These are phyloP conservation scores for Apiospora rasikravindrae DNA, from an alignment of 2,329 filamentous ascomycete genomes.

Conservation along the genomic window DNA sequence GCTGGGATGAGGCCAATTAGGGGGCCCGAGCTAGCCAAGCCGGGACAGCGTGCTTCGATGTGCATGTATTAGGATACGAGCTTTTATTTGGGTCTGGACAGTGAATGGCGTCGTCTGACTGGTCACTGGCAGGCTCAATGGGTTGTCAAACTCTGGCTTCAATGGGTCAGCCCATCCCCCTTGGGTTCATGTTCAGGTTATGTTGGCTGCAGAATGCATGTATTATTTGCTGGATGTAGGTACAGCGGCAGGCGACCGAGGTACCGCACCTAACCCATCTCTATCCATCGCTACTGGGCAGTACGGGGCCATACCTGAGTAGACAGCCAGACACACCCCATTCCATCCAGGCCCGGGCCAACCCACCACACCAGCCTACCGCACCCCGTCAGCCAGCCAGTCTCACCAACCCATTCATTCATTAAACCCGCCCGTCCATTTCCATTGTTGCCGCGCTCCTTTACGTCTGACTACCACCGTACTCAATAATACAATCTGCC, in stretches of 20 bases:
- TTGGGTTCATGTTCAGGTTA: background rate
- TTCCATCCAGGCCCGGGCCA: background rate
- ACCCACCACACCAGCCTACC: background rate
- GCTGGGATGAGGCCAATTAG: background rate
- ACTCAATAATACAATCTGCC: background rate
- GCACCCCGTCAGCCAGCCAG: background rate
- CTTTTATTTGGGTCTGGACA: constrained; percentile 1
- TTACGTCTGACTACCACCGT: background rate
- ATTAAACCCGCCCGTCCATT: constrained; percentile 7
- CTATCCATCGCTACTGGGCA: background rate
- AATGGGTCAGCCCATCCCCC: constrained; percentile 1
- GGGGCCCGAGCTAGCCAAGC: constrained; percentile 7
- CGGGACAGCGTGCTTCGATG: background rate
- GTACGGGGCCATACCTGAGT: background rate
- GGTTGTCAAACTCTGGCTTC: background rate
- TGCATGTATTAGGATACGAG: constrained; percentile 16
- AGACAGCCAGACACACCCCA: background rate
- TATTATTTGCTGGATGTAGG: background rate
- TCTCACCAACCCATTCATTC: constrained; percentile 5
- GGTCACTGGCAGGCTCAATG: background rate
- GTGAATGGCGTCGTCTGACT: background rate
- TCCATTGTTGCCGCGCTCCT: constrained; percentile 11
- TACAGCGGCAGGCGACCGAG: background rate
- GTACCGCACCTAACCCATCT: background rate
- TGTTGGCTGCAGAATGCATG: background rate